Conservation (phyloP, 1,139 yeast species). For the Suhomyces choctaworum region DNA sequence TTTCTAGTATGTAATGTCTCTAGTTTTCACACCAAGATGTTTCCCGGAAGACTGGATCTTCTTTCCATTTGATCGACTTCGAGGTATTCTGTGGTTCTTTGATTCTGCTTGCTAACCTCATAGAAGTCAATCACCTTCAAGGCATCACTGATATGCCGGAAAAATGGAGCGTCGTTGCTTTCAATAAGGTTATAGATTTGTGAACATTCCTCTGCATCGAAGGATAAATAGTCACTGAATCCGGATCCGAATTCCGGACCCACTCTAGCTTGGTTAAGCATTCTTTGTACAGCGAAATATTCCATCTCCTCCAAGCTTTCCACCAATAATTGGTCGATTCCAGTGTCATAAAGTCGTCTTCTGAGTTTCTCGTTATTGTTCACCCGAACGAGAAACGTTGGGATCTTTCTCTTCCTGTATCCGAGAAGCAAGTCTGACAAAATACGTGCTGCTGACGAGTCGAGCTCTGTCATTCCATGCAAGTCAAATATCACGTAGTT, state of each 20-base stretch:
- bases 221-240: constrained; percentile 5
- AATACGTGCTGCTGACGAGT: constrained; percentile 84
- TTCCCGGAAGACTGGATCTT: constrained; percentile 11
- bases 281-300: constrained; percentile 29
- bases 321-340: constrained; percentile 30
- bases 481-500: constrained; percentile 76
- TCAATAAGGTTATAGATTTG: constrained; percentile 31
- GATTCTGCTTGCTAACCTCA: constrained; percentile 21
- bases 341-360: constrained; percentile 31
- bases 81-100: constrained; percentile 5
- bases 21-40: constrained; percentile 2
- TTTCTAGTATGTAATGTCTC: too few relatives aligned
- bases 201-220: constrained; percentile 13
- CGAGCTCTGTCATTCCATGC: constrained; percentile 83
- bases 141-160: constrained; percentile 44
- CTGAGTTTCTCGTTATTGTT: constrained; percentile 40
- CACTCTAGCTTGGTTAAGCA: constrained; percentile 2
- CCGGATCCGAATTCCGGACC: constrained; percentile 3
- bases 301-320: constrained; percentile 29
- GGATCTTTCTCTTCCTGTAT: constrained; percentile 57
- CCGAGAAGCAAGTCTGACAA: constrained; percentile 58
- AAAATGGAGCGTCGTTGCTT: constrained; percentile 31
- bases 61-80: constrained; percentile 11
- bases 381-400: constrained; percentile 67
- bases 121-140: constrained; percentile 42